Evolutionary conservation across 257 asterid species (phyloP).

Genomic region (Parsonsia alboflavescens): DNA sequence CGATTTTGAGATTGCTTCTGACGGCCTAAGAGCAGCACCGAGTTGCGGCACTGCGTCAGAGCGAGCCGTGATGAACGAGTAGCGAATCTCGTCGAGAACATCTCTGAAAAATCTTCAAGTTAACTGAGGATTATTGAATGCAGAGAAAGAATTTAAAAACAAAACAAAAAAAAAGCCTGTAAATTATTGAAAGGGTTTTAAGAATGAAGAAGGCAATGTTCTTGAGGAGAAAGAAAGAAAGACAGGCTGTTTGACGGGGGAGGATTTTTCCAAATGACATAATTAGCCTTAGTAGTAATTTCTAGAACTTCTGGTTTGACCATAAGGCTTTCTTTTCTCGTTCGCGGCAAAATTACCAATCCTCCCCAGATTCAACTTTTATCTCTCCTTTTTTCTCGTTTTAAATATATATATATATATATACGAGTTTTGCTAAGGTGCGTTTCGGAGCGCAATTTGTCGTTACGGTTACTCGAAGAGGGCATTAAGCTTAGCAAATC

Average conservation of each 20-base stretch:
- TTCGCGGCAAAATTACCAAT: no score
- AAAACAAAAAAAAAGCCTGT: neutral
- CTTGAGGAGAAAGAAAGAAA: constrained; percentile 13
- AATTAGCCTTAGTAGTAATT: neutral
- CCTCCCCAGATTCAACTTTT: no score
- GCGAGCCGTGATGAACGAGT: constrained; percentile 42
- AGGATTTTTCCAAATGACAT: neutral
- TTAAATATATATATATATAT: no score
- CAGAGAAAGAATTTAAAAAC: neutral
- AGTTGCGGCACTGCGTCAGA: constrained; percentile 41
- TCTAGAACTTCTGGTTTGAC: neutral
- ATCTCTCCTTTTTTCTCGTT: no score
- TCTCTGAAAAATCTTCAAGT: constrained; percentile 11
- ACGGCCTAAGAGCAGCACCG: constrained; percentile 35
- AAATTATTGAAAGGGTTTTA: neutral
- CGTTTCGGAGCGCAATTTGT: no score
- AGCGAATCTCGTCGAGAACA: constrained; percentile 54
- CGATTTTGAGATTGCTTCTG: constrained; percentile 24
- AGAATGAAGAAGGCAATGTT: neutral
- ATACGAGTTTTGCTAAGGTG: no score
- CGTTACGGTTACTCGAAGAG: no score
- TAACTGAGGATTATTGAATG: neutral
- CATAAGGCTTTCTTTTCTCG: neutral
- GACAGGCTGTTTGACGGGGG: neutral
- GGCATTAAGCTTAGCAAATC: no score